Evolutionary conservation across 192 early-diverging fungal species (phyloP).

Genomic region (Linnemannia schmuckeri): DNA sequence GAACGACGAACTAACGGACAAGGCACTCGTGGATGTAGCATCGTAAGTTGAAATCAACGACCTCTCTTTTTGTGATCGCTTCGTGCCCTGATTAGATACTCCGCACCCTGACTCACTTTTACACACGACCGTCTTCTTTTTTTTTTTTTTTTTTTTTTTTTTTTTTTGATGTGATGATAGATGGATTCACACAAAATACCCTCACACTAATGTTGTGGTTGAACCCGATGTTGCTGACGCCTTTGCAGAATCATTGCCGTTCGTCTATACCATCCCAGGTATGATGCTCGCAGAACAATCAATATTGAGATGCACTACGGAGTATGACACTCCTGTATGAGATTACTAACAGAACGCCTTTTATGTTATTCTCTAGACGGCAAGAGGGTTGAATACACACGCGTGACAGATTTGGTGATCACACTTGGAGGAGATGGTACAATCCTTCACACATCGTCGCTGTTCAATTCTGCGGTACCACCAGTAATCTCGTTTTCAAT

Average conservation of each 20-base stretch:
- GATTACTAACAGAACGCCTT: neutral
- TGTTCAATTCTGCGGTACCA: slow-evolving; percentile 82
- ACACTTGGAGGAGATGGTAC: slow-evolving; percentile 96
- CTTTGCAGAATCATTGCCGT: slow-evolving; percentile 65
- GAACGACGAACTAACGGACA: slow-evolving; percentile 73
- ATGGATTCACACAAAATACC: slow-evolving; percentile 78
- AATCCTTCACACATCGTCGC: slow-evolving; percentile 86
- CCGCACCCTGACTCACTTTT: neutral
- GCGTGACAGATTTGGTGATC: slow-evolving; percentile 86
- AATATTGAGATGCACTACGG: neutral
- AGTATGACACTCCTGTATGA: no score
- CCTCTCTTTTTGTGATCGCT: neutral
- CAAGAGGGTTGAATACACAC: slow-evolving; percentile 70
- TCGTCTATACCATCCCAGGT: slow-evolving; percentile 69
- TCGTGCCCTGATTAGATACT: neutral
- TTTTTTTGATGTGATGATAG: slow-evolving; percentile 25
- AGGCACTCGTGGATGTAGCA: slow-evolving; percentile 74
- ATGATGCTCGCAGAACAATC: neutral
- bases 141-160: neutral
- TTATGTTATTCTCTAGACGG: slow-evolving; percentile 18
- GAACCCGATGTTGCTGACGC: slow-evolving; percentile 74
- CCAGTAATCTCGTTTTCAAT: slow-evolving; percentile 95
- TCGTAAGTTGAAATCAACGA: slow-evolving; percentile 47
- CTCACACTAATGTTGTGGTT: slow-evolving; percentile 76
- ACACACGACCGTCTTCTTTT: neutral